These are phyloP conservation scores for Rhizopogon vinicolor DNA, from an alignment of 768 basidiomycete genomes.

Conservation along the genomic window DNA sequence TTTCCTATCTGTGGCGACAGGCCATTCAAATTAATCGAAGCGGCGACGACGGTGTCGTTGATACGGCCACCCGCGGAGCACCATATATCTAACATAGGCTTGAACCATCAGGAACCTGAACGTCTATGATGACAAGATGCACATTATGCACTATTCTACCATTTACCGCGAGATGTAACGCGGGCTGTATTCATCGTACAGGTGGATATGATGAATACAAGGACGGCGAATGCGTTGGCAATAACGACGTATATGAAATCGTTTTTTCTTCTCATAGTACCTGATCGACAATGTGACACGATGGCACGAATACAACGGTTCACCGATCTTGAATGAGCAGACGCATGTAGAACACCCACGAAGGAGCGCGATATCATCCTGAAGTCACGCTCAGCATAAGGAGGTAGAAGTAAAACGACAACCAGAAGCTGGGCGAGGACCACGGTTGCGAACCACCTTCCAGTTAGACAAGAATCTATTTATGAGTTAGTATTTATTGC, in stretches of 20 bases:
- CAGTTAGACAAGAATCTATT: slow-evolving; percentile 44
- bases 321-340: neutral
- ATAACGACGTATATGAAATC: neutral
- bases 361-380: slow-evolving; percentile 68
- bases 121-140: neutral
- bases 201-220: slow-evolving; percentile 61
- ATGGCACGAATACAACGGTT: no score
- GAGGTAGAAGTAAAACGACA: slow-evolving; percentile 75
- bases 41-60: slow-evolving; percentile 63
- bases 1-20: no score
- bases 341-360: slow-evolving; percentile 27
- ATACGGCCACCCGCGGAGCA: slow-evolving; percentile 44
- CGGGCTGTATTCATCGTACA: slow-evolving; percentile 52
- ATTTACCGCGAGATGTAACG: slow-evolving; percentile 59
- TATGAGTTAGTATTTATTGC: no score
- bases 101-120: slow-evolving; percentile 67
- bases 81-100: slow-evolving; percentile 63
- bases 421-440: slow-evolving; percentile 49
- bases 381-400: slow-evolving; percentile 68
- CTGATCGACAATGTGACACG: neutral
- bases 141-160: no score
- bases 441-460: slow-evolving; percentile 68
- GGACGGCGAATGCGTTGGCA: neutral
- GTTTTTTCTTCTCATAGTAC: neutral
- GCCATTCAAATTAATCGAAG: slow-evolving; percentile 50